phyloP scores from a whole-genome alignment of 1,139 yeast genomes.

The Suhomyces yuchorum region DNA sequence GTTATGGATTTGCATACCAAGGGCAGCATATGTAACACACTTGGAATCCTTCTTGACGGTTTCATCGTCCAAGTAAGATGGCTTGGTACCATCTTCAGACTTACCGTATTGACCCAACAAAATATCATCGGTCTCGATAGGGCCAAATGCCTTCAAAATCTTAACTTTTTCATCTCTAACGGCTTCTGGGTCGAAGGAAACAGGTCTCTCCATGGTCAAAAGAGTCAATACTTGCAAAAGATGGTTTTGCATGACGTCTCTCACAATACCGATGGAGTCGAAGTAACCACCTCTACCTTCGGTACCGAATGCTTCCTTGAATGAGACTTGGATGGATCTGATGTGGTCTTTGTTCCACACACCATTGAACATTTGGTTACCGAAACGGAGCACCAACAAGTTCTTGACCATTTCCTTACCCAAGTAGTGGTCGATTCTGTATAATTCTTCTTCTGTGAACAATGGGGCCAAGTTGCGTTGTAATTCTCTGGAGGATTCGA shows the following conservation, averaged over 20 bases:
- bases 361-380: constrained; percentile 80
- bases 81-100: constrained; percentile 85
- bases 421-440: constrained; percentile 93
- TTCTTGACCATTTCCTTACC: constrained; percentile 99
- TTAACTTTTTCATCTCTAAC: constrained; percentile 96
- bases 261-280: constrained; percentile 89
- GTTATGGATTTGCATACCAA: constrained; percentile 74
- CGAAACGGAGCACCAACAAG: constrained; percentile 83
- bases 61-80: constrained; percentile 89
- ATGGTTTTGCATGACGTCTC: constrained; percentile 99
- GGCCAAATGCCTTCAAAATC: constrained; percentile 78
- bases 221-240: constrained; percentile 88
- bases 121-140: constrained; percentile 65
- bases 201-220: constrained; percentile 95
- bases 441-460: constrained; percentile 88
- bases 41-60: constrained; percentile 83
- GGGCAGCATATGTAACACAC: constrained; percentile 91
- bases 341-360: constrained; percentile 85
- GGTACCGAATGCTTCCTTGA: constrained; percentile 96
- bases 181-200: constrained; percentile 84
- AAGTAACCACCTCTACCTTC: constrained; percentile 99
- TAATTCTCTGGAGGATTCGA: constrained; percentile 72
- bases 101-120: constrained; percentile 85
- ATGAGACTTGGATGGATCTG: constrained; percentile 79
- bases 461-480: constrained; percentile 80